These are phyloP conservation scores for Globomyces sp. DNA, from an alignment of 371 early-diverging fungal species.

Conservation along the genomic window DNA sequence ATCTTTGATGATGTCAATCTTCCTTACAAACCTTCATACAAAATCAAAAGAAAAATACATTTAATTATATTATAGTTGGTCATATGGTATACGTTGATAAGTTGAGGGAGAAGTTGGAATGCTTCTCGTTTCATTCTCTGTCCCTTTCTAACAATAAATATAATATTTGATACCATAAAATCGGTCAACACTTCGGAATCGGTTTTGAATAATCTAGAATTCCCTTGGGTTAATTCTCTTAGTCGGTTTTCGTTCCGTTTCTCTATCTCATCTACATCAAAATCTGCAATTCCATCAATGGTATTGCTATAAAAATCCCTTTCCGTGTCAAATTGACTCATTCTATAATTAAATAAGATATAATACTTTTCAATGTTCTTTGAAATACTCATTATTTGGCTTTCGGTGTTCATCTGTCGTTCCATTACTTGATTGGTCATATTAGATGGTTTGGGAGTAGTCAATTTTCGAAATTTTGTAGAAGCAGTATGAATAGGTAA, in stretches of 20 bases:
- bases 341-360: not conserved
- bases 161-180: too few species aligned
- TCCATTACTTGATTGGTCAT: not conserved
- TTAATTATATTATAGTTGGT: conserved; percentile 1
- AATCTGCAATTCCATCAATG: not conserved
- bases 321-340: not conserved
- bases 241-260: conserved; percentile 8
- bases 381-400: conserved; percentile 1
- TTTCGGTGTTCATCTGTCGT: conserved; percentile 1
- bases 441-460: not conserved
- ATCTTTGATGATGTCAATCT: too few species aligned
- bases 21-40: too few species aligned
- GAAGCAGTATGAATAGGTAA: not conserved
- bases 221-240: not conserved
- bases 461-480: conserved; percentile 3
- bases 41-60: too few species aligned
- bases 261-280: conserved; percentile 15
- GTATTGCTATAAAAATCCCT: not conserved
- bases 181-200: too few species aligned
- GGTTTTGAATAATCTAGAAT: too few species aligned
- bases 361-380: not conserved
- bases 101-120: conserved; percentile 5
- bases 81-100: not conserved
- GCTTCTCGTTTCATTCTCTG: not conserved
- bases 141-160: too few species aligned